These are phyloP conservation scores for Calocybe cyanea DNA, from an alignment of 768 basidiomycete species.

Conservation along the genomic window DNA sequence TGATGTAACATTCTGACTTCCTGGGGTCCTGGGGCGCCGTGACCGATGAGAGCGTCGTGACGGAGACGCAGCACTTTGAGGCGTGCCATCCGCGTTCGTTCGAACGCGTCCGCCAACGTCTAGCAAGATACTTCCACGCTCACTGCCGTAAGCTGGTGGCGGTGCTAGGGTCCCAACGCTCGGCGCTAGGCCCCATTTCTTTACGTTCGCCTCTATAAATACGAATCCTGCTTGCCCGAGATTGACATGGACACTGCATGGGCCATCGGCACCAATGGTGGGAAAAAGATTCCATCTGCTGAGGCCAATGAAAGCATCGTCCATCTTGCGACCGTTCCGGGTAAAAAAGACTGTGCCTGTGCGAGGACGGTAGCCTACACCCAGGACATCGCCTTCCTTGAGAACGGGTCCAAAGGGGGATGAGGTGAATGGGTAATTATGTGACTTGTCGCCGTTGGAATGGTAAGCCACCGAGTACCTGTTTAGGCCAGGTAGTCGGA, in stretches of 20 bases:
- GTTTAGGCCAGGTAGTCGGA: slow-evolving; percentile 84
- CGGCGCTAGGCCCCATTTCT: slow-evolving; percentile 98
- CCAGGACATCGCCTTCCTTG: slow-evolving; percentile 94
- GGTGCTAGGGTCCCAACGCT: slow-evolving; percentile 96
- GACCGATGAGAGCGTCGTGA: slow-evolving; percentile 61
- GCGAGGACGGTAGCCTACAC: slow-evolving; percentile 93
- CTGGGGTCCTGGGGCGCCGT: slow-evolving; percentile 43
- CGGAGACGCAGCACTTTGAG: slow-evolving; percentile 42
- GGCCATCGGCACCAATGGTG: slow-evolving; percentile 93
- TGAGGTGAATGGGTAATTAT: slow-evolving; percentile 93
- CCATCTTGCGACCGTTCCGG: slow-evolving; percentile 93
- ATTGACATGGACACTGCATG: slow-evolving; percentile 96
- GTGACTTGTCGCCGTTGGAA: slow-evolving; percentile 94
- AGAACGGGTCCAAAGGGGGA: slow-evolving; percentile 78
- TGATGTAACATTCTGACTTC: slow-evolving; percentile 42
- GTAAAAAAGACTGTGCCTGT: slow-evolving; percentile 99
- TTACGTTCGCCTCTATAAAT: slow-evolving; percentile 99
- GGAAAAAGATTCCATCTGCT: slow-evolving; percentile 94
- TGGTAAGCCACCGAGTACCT: slow-evolving; percentile 92
- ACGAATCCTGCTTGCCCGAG: slow-evolving; percentile 98
- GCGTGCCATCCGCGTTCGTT: slow-evolving; percentile 33
- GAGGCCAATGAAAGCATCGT: slow-evolving; percentile 92
- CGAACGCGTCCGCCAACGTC: slow-evolving; percentile 74
- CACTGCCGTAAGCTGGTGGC: slow-evolving; percentile 96
- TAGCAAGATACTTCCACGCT: slow-evolving; percentile 91